phyloP scores from a whole-genome alignment of 139 green algal species.

The Coelastrella sp. region DNA sequence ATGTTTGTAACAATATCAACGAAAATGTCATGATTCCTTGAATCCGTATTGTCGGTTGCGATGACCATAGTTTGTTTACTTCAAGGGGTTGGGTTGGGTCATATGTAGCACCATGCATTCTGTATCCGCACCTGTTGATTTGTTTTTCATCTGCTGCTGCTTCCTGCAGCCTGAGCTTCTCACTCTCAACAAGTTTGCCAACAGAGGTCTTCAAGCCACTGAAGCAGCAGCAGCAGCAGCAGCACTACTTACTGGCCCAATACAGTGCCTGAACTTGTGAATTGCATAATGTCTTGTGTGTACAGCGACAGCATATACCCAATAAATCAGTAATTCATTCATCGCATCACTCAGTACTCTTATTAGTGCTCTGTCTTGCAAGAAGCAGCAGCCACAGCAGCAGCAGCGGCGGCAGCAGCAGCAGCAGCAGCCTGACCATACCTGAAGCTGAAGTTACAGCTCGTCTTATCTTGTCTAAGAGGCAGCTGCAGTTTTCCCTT shows the following conservation, averaged over 20 bases:
- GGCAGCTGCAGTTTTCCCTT: slow-evolving; percentile 78
- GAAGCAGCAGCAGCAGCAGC: slow-evolving; percentile 24
- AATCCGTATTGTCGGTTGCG: neutral
- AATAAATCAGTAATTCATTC: neutral
- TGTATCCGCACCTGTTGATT: neutral
- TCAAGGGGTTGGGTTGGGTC: neutral
- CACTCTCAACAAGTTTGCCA: neutral
- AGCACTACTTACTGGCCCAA: too few relatives aligned
- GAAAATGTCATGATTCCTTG: neutral
- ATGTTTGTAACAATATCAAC: neutral
- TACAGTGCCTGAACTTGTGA: neutral
- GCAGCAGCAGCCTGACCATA: neutral
- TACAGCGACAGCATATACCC: neutral
- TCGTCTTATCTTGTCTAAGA: slow-evolving; percentile 47
- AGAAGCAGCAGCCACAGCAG: slow-evolving; percentile 49
- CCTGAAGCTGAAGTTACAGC: slow-evolving; percentile 61
- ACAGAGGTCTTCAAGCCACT: slow-evolving; percentile 38
- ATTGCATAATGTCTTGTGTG: slow-evolving; percentile 26
- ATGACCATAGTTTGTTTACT: neutral
- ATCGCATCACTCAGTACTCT: neutral
- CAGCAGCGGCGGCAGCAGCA: neutral
- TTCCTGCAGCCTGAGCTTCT: slow-evolving; percentile 1
- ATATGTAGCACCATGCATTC: too few relatives aligned
- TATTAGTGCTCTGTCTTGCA: too few relatives aligned
- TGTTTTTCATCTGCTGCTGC: slow-evolving; percentile 4